Evolutionary conservation across 75 land plant species (phyloP).

Genomic region (Ceratopteris richardii): DNA sequence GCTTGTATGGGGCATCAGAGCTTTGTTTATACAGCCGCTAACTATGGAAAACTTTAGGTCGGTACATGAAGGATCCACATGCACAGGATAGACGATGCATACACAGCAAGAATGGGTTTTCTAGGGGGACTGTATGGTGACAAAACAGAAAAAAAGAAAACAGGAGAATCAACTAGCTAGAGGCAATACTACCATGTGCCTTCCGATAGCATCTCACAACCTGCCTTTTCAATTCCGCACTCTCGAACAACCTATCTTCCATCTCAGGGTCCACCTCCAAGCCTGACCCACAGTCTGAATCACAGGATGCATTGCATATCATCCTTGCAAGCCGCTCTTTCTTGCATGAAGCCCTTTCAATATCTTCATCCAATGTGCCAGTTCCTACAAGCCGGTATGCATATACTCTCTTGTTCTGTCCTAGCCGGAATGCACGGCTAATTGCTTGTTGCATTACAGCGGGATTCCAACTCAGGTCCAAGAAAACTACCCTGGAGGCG

Average conservation of each 20-base stretch:
- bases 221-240: neutral
- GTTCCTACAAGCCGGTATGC: conserved; percentile 60
- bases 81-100: too few relatives aligned
- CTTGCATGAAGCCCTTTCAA: conserved; percentile 44
- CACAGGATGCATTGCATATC: conserved; percentile 32
- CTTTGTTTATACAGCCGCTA: too few relatives aligned
- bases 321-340: conserved; percentile 73
- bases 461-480: conserved; percentile 90
- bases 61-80: too few relatives aligned
- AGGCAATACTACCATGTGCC: too few relatives aligned
- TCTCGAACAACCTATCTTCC: neutral
- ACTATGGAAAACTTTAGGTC: too few relatives aligned
- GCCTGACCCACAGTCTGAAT: conserved; percentile 24
- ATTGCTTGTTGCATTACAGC: conserved; percentile 78
- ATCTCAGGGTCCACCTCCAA: neutral
- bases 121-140: too few relatives aligned
- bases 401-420: conserved; percentile 72
- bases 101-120: too few relatives aligned
- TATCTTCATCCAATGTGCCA: conserved; percentile 62
- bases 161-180: too few relatives aligned
- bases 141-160: too few relatives aligned
- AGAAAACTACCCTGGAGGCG: conserved; percentile 73
- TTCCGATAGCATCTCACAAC: neutral
- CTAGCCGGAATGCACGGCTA: conserved; percentile 76
- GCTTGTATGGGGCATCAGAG: too few relatives aligned